Evolutionary conservation across 257 asterid genomes (phyloP), one percentile per base, ranked within the genome.

Genomic region (Voacanga thouarsii): DNA sequence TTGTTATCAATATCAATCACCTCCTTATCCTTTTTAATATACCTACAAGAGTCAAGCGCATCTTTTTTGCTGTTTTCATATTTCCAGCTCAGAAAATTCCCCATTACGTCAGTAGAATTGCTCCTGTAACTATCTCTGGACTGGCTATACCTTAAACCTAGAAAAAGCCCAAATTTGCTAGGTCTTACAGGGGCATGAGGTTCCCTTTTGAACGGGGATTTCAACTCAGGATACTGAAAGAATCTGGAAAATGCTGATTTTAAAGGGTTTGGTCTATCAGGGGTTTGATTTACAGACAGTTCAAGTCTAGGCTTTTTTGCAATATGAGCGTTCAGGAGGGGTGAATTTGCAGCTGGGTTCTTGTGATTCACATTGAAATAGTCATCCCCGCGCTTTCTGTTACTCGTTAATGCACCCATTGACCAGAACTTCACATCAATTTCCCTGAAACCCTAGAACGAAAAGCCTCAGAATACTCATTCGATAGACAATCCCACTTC

Each of bases 161-260:
- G 68, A n/a, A 24, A 33, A 67, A 9, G 26, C 70, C 87, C 76
- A 63, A 82, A 81, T 76, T 76, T 87, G 1, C 41, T 65, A 37
- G 26, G 82, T 64, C 89, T 86, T 33, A 87, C 79, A 3, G 98
- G 98, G 76, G 92, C 97, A 81, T 91, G 98, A 77, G 86, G 84
- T 63, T 75, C 89, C 68, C 96, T 85, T 43, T 21, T 41, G 44
- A 82, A 78, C 64, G 70, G 79, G 33, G 72, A 6, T n/a, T 79
- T 85, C 33, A 16, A 12, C 2, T 78, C 86, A 19, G 97, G 96
- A 79, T 90, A 90, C 84, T 12, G 74, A 53, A 76, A 53, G 71
- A 83, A 21, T 72, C 87, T 81, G 7, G 82, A 81, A 69, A 33
- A 65, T 33, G 80, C 24, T 57, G 86, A 86, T 26, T 72, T 81